Evolutionary conservation across 371 early-diverging fungal species (phyloP).

Genomic region (Mucor piriformis): DNA sequence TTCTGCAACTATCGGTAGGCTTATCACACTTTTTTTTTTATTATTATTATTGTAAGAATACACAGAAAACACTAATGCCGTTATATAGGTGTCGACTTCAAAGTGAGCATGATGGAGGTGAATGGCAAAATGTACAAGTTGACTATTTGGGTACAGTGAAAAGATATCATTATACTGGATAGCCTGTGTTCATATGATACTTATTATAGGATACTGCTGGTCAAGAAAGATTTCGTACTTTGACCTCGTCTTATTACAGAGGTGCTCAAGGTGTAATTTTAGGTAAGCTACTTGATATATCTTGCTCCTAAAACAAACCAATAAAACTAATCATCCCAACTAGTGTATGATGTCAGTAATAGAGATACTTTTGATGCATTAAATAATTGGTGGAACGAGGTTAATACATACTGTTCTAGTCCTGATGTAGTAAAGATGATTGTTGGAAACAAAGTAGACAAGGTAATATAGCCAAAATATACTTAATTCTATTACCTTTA

Average conservation of each 20-base stretch:
- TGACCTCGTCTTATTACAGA: slow-evolving; percentile 99
- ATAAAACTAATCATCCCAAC: neutral
- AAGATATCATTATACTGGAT: no score
- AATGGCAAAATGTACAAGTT: slow-evolving; percentile 94
- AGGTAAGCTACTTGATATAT: slow-evolving; percentile 85
- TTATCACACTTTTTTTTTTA: neutral
- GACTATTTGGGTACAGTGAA: slow-evolving; percentile 93
- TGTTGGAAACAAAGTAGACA: slow-evolving; percentile 97
- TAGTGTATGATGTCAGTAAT: slow-evolving; percentile 96
- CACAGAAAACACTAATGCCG: no score
- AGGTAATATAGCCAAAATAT: slow-evolving; percentile 65
- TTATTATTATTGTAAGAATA: neutral
- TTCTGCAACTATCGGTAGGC: slow-evolving; percentile 91
- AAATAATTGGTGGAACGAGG: slow-evolving; percentile 92
- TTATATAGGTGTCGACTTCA: slow-evolving; percentile 97
- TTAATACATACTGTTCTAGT: slow-evolving; percentile 88
- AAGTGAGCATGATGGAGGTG: slow-evolving; percentile 94
- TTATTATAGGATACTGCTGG: slow-evolving; percentile 98
- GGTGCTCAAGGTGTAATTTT: slow-evolving; percentile 98
- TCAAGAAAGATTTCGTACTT: slow-evolving; percentile 99
- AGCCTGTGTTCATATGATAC: neutral
- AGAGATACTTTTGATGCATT: slow-evolving; percentile 92
- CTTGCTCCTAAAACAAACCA: no score
- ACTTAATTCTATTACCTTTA: no score
- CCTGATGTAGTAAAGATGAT: slow-evolving; percentile 93